Conservation (phyloP, 106 monocot genomes). For the Phalaenopsis equestris region DNA sequence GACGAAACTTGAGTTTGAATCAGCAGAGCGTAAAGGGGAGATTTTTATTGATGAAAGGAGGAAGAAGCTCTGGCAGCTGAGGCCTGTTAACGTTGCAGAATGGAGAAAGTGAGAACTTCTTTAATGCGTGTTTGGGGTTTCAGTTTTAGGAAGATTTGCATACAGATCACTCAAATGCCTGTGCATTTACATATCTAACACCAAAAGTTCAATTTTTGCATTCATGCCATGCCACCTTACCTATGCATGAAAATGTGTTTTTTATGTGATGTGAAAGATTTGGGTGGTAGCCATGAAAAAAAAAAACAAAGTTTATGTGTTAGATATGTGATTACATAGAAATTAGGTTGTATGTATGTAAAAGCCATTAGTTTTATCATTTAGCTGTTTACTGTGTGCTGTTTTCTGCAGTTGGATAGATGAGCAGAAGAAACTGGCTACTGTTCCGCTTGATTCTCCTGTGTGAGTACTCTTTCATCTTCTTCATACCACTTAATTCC, state of each 20-base stretch:
- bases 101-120: slow-evolving; percentile 69
- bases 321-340: too few relatives aligned
- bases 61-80: slow-evolving; percentile 80
- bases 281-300: too few relatives aligned
- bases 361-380: neutral
- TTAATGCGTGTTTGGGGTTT: neutral
- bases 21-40: slow-evolving; percentile 35
- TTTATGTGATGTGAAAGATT: too few relatives aligned
- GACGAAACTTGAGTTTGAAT: slow-evolving; percentile 25
- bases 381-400: neutral
- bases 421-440: slow-evolving; percentile 89
- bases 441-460: slow-evolving; percentile 68
- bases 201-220: too few relatives aligned
- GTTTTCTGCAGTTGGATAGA: slow-evolving; percentile 65
- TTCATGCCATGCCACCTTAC: too few relatives aligned
- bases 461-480: slow-evolving; percentile 45
- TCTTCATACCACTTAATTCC: too few relatives aligned
- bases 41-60: slow-evolving; percentile 15
- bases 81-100: slow-evolving; percentile 50
- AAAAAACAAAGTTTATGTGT: too few relatives aligned
- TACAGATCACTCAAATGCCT: too few relatives aligned
- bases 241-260: too few relatives aligned
- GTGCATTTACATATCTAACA: too few relatives aligned
- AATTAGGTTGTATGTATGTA: too few relatives aligned
- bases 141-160: too few relatives aligned